Evolutionary conservation across 2,329 filamentous ascomycete genomes (phyloP).

Genomic region (Trichoderma koningii): DNA sequence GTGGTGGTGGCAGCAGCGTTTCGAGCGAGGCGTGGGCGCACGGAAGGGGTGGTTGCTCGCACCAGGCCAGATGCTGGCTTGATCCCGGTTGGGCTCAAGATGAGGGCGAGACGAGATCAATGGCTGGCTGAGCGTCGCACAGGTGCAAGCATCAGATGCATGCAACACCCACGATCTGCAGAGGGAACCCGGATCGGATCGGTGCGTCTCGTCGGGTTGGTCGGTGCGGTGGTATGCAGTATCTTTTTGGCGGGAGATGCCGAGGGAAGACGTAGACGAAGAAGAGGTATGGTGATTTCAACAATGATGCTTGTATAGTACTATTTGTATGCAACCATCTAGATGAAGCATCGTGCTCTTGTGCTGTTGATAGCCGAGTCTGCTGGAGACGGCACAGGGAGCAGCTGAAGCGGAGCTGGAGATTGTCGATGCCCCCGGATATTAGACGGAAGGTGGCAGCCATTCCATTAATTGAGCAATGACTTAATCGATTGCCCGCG

Average conservation of each 20-base stretch:
- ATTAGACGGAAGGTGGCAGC: not conserved
- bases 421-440: not conserved
- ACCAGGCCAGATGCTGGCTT: not conserved
- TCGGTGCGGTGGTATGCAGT: not conserved
- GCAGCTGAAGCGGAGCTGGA: not conserved
- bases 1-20: not conserved
- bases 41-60: not conserved
- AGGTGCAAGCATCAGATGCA: not conserved
- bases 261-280: not conserved
- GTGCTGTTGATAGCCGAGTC: not conserved
- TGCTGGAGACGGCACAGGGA: not conserved
- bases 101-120: too few relatives aligned
- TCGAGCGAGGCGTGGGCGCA: not conserved
- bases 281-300: too few relatives aligned
- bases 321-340: too few relatives aligned
- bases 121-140: not conserved
- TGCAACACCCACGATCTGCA: conserved; percentile 6
- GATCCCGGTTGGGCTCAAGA: not conserved
- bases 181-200: not conserved
- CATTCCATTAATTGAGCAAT: conserved; percentile 1
- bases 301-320: too few relatives aligned
- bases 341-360: not conserved
- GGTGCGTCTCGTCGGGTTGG: not conserved
- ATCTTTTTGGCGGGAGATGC: not conserved
- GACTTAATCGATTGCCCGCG: conserved; percentile 2